phyloP scores from a whole-genome alignment of 345 rosid genomes.

The Viola odorata region DNA sequence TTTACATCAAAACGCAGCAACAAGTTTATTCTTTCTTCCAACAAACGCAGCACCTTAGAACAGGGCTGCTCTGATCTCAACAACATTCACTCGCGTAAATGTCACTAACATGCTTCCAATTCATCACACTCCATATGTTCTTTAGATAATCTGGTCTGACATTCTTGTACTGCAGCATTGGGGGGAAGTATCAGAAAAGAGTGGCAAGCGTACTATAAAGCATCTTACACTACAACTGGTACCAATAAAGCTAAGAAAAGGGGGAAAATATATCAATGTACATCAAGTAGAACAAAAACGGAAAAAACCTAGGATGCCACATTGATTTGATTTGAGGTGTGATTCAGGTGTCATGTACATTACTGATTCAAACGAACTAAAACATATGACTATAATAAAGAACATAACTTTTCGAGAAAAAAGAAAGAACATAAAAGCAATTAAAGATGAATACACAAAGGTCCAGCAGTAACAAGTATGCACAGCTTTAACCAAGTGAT shows the following conservation, averaged over 20 bases:
- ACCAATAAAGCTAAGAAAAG: background rate
- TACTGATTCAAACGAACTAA: background rate
- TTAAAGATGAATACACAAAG: too few relatives aligned
- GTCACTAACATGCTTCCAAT: slow-evolving; percentile 81
- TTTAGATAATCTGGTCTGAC: slow-evolving; percentile 82
- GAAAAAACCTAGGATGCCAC: background rate
- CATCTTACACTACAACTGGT: background rate
- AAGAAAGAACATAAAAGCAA: too few relatives aligned
- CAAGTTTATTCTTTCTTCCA: slow-evolving; percentile 7
- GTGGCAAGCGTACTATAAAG: background rate
- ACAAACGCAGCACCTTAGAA: background rate
- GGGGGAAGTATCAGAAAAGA: background rate
- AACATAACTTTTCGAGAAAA: too few relatives aligned
- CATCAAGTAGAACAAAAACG: background rate
- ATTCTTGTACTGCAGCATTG: slow-evolving; percentile 67
- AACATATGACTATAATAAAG: background rate
- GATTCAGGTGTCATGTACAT: background rate
- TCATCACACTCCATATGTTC: slow-evolving; percentile 89
- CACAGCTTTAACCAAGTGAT: too few relatives aligned
- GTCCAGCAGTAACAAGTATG: too few relatives aligned
- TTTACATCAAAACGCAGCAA: background rate
- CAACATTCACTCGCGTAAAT: slow-evolving; percentile 54
- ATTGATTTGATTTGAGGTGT: background rate
- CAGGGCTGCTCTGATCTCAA: slow-evolving; percentile 18
- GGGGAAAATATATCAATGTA: background rate